Base-by-base conservation (phyloP, 352 stramenopile genomes). In the Globisporangium yorkense region DNA sequence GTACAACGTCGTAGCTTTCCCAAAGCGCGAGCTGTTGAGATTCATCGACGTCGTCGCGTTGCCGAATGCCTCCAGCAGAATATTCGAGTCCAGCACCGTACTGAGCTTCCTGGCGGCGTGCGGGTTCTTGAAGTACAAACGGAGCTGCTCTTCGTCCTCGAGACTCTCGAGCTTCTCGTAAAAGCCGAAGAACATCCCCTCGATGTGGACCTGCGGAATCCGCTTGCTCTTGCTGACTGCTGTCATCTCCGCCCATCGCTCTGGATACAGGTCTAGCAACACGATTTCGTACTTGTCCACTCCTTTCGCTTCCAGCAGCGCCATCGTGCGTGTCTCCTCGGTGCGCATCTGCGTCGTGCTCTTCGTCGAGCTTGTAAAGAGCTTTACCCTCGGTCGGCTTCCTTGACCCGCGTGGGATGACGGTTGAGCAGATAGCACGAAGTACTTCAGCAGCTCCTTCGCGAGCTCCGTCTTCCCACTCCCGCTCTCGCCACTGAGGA, bases 301-400 rank as follows among this genome's bases (percentile, higher is more conserved):
- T 45, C 77, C 71, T 66, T 92, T 90, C 27, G 77, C 72, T 45
- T 84, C 77, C n/a, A 92, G 59, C 10, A 92, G 52, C n/a, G 78
- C 78, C n/a, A 90, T 78, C 10, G 80, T 88, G 27, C 78, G 65
- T 12, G 76, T 63, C 51, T 92, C 82, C 35, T 92, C 82, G 16
- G 74, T 81, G n/a, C 82, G 75, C 82, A 92, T 92, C 55, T 89
- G 80, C 27, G 87, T 71, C 3, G 82, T 92, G 58, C 82, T 92
- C 66, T 89, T 92, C 20, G 82, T 92, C 0, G 82, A 92, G 54
- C 82, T 92, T 10, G 80, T 92, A 40, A 86, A 92, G 13, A 92
- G 51, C 49, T 87, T 73, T 18, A 92, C 65, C 49, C 70, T 76
- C 15, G 64, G 65, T 6, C 63, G 66, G 31, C 59, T 57, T 21